These are phyloP conservation scores for Candida dajiaensis DNA, from an alignment of 805 yeast species.

Conservation along the genomic window DNA sequence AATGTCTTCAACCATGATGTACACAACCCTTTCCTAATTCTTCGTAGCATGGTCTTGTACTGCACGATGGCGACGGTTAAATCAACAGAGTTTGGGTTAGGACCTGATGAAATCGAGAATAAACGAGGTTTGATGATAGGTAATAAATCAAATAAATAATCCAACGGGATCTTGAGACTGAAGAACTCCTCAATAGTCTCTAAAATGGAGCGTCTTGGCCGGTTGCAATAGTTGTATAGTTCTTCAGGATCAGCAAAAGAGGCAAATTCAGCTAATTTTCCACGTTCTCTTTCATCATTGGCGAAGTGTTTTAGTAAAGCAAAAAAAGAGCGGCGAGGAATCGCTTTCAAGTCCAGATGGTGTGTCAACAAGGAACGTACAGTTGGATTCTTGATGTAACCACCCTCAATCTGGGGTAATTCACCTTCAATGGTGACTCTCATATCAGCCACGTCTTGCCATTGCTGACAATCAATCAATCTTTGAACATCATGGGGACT, in stretches of 20 bases:
- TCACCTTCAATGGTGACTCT: conserved; percentile 29
- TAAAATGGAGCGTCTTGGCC: conserved; percentile 83
- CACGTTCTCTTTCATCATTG: conserved; percentile 65
- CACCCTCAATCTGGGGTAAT: conserved; percentile 43
- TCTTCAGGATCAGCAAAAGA: conserved; percentile 72
- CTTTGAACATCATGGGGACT: conserved; percentile 55
- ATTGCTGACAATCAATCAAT: conserved; percentile 62
- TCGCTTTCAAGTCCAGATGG: conserved; percentile 75
- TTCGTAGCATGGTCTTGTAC: conserved; percentile 74
- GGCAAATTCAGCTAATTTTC: conserved; percentile 71
- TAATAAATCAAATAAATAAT: conserved; percentile 67
- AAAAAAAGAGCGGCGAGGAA: conserved; percentile 84
- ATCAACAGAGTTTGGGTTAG: conserved; percentile 41
- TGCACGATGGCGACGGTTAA: conserved; percentile 80
- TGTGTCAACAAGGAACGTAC: conserved; percentile 65
- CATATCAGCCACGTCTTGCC: conserved; percentile 69
- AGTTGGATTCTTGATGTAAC: conserved; percentile 56
- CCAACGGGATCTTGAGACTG: conserved; percentile 68
- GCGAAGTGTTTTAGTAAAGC: conserved; percentile 70
- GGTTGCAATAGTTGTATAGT: conserved; percentile 81
- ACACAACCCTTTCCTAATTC: conserved; percentile 76
- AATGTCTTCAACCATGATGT: conserved; percentile 65
- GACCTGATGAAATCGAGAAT: conserved; percentile 76
- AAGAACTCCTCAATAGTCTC: conserved; percentile 83
- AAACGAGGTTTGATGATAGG: conserved; percentile 77